Evolutionary conservation across 2,329 filamentous ascomycete species (phyloP).

Genomic region (Cladosporium sphaerospermum): DNA sequence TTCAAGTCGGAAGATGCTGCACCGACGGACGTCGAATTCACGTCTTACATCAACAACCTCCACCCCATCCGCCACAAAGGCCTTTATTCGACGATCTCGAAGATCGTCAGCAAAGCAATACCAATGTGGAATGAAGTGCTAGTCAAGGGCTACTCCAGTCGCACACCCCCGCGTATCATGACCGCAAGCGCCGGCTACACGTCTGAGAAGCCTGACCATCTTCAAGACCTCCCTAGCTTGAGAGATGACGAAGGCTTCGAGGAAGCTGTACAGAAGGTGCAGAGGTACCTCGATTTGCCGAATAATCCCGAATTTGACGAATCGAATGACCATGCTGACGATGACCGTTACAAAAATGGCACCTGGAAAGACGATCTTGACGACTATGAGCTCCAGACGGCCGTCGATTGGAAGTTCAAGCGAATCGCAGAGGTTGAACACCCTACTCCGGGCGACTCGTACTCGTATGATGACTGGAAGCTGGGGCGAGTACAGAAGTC

Average conservation of each 20-base stretch:
- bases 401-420: slow-evolving; percentile 2
- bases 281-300: not conserved
- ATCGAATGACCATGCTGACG: not conserved
- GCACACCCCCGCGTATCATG: slow-evolving; percentile 1
- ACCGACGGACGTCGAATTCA: not conserved
- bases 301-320: not conserved
- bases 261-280: not conserved
- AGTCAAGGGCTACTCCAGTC: slow-evolving; percentile 32
- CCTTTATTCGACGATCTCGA: slow-evolving; percentile 31
- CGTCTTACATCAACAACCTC: slow-evolving; percentile 13
- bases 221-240: not conserved
- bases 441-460: slow-evolving; percentile 4
- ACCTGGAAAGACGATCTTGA: not conserved
- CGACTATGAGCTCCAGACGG: not conserved
- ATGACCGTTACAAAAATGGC: not conserved
- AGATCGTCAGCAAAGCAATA: slow-evolving; percentile 20
- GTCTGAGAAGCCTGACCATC: not conserved
- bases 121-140: slow-evolving; percentile 26
- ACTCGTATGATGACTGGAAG: slow-evolving; percentile 11
- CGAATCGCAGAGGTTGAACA: not conserved
- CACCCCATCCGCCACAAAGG: slow-evolving; percentile 15
- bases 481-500: not conserved
- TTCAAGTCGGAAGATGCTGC: not conserved
- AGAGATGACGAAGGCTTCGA: not conserved
- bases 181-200: not conserved